These are phyloP conservation scores for Phylloboletellus chloephorus DNA, from an alignment of 1,284 basidiomycete species.

Conservation along the genomic window DNA sequence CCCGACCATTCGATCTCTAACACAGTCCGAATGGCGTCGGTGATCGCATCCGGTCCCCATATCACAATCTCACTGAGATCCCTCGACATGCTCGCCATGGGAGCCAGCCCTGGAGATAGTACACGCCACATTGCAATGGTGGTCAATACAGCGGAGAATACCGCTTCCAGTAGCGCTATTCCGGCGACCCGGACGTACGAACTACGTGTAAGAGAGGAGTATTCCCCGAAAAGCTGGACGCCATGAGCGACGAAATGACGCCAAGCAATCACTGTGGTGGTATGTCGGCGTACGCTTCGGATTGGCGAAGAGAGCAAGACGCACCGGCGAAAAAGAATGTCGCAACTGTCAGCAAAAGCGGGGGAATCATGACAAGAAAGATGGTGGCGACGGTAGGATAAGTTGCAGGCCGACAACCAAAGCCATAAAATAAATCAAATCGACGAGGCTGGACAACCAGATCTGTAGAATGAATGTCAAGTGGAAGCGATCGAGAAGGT, in stretches of 20 bases:
- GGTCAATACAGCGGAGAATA: constrained; percentile 23
- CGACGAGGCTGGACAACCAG: constrained; percentile 62
- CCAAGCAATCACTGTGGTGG: constrained; percentile 22
- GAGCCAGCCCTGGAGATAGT: constrained; percentile 21
- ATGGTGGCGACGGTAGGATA: constrained; percentile 49
- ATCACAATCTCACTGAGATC: constrained; percentile 14
- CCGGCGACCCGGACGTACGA: constrained; percentile 42
- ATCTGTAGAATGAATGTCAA: constrained; percentile 38
- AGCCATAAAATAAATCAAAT: constrained; percentile 58
- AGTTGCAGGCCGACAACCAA: constrained; percentile 59
- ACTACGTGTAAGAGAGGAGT: constrained; percentile 28
- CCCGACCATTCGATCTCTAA: constrained; percentile 38
- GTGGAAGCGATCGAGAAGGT: neutral
- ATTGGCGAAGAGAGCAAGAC: constrained; percentile 11
- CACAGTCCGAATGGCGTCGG: constrained; percentile 22
- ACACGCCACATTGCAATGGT: constrained; percentile 13
- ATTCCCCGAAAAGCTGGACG: constrained; percentile 25
- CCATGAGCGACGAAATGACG: constrained; percentile 28
- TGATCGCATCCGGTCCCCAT: constrained; percentile 14
- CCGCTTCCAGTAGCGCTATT: constrained; percentile 35
- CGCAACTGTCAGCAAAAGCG: constrained; percentile 42
- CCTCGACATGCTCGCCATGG: constrained; percentile 16
- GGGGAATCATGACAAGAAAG: constrained; percentile 55
- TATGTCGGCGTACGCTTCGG: neutral
- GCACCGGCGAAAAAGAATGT: constrained; percentile 41